Conservation (phyloP, 2,329 filamentous ascomycete species). For the Aspergillus oerlinghausenensis region DNA sequence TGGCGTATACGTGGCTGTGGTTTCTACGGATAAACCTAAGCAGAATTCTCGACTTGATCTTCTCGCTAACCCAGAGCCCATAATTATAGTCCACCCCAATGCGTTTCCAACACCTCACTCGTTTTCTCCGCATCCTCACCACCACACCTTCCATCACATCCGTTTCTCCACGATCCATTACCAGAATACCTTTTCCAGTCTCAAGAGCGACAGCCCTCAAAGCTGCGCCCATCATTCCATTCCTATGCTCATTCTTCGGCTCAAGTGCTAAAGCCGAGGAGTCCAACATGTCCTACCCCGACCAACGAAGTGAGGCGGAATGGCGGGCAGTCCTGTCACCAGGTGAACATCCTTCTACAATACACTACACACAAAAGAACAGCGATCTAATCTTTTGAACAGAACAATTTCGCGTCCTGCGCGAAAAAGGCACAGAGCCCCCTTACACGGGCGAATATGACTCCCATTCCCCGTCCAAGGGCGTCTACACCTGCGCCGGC, state of each 20-base stretch:
- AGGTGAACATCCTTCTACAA: constrained; percentile 44
- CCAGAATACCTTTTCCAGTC: constrained; percentile 19
- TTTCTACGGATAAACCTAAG: not conserved
- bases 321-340: constrained; percentile 81
- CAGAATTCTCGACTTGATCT: not conserved
- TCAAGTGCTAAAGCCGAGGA: constrained; percentile 50
- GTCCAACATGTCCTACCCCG: constrained; percentile 59
- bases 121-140: constrained; percentile 16
- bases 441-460: constrained; percentile 79
- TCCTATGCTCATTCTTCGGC: constrained; percentile 71
- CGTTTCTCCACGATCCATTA: constrained; percentile 10
- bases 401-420: constrained; percentile 95
- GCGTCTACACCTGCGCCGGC: constrained; percentile 81
- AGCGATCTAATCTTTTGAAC: not conserved
- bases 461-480: constrained; percentile 71
- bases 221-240: constrained; percentile 75
- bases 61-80: not conserved
- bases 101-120: constrained; percentile 19
- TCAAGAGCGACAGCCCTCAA: constrained; percentile 39
- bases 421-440: constrained; percentile 85
- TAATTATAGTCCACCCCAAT: constrained; percentile 16
- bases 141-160: constrained; percentile 19
- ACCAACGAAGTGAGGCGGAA: constrained; percentile 74
- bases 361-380: constrained; percentile 30
- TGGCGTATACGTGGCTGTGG: not conserved